phyloP scores from a whole-genome alignment of 176 grass and related monocot genomes.

The Juncus inflexus region DNA sequence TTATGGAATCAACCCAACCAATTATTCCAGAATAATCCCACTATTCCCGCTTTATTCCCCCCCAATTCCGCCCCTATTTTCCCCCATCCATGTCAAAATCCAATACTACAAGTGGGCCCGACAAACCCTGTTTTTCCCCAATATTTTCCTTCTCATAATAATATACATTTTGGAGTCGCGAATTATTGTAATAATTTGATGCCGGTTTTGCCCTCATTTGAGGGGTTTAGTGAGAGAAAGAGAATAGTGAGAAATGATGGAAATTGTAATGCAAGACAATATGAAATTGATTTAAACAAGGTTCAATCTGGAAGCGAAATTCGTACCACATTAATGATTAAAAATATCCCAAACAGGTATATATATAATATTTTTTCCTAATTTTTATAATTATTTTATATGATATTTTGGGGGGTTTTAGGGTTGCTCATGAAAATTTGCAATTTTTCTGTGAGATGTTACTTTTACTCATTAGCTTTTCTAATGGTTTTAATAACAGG shows the following conservation, averaged over 20 bases:
- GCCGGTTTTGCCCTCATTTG: constrained; percentile 51
- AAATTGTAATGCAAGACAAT: constrained; percentile 70
- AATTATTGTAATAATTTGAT: constrained; percentile 34
- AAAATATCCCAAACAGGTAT: constrained; percentile 98
- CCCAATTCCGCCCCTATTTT: constrained; percentile 13
- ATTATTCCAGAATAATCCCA: background rate
- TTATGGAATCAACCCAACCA: constrained; percentile 6
- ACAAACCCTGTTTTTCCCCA: constrained; percentile 18
- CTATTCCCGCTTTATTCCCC: constrained; percentile 10
- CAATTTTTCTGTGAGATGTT: constrained; percentile 1
- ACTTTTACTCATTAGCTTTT: background rate
- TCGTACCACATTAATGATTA: constrained; percentile 93
- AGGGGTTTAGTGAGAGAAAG: constrained; percentile 55
- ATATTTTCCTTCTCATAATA: background rate
- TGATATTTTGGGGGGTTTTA: constrained; percentile 5
- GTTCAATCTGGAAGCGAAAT: constrained; percentile 68
- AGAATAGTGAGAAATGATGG: constrained; percentile 66
- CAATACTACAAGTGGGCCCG: background rate
- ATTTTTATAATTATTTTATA: background rate
- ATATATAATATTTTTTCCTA: constrained; percentile 11
- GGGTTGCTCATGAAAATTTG: background rate
- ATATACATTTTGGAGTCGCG: constrained; percentile 9
- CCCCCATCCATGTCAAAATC: constrained; percentile 11
- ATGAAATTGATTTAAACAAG: constrained; percentile 76
- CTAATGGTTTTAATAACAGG: constrained; percentile 39